Conservation (phyloP, 345 rosid genomes). For the Balakata baccata region DNA sequence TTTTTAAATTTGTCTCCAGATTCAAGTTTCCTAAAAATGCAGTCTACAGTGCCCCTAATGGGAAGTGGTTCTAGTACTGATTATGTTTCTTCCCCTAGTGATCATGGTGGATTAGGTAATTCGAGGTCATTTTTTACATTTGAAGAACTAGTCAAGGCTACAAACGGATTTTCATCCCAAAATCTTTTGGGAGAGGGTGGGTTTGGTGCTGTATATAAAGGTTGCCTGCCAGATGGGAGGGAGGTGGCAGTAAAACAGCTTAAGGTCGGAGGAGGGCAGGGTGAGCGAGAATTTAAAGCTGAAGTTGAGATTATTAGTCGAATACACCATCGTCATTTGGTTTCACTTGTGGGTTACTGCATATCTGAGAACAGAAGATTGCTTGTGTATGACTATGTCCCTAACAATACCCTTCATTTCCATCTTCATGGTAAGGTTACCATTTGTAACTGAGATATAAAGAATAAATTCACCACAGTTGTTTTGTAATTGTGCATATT, state of each 20-base stretch:
- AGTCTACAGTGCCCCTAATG: slow-evolving; percentile 62
- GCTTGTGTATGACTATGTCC: slow-evolving; percentile 80
- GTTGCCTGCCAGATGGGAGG: slow-evolving; percentile 74
- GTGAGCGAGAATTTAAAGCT: slow-evolving; percentile 89
- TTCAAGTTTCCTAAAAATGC: slow-evolving; percentile 43
- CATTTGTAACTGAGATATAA: slow-evolving; percentile 19
- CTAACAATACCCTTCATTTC: slow-evolving; percentile 82
- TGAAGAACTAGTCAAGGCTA: slow-evolving; percentile 70
- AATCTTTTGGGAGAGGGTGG: slow-evolving; percentile 95
- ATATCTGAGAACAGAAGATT: slow-evolving; percentile 69
- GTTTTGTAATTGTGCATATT: slow-evolving; percentile 6
- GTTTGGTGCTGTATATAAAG: slow-evolving; percentile 85
- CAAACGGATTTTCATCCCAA: slow-evolving; percentile 69
- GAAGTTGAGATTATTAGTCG: slow-evolving; percentile 94
- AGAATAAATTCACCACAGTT: slow-evolving; percentile 5
- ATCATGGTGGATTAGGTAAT: slow-evolving; percentile 66
- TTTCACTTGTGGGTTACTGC: slow-evolving; percentile 93
- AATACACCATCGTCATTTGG: slow-evolving; percentile 90
- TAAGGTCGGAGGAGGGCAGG: slow-evolving; percentile 80
- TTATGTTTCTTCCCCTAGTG: slow-evolving; percentile 42
- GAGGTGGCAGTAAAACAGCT: slow-evolving; percentile 87
- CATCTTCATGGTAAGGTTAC: slow-evolving; percentile 80
- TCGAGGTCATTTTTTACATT: slow-evolving; percentile 66
- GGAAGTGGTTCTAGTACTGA: slow-evolving; percentile 63
- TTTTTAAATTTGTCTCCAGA: slow-evolving; percentile 42